Conservation (phyloP, 2,329 filamentous ascomycete genomes). For the Hymenoscyphus infarciens region DNA sequence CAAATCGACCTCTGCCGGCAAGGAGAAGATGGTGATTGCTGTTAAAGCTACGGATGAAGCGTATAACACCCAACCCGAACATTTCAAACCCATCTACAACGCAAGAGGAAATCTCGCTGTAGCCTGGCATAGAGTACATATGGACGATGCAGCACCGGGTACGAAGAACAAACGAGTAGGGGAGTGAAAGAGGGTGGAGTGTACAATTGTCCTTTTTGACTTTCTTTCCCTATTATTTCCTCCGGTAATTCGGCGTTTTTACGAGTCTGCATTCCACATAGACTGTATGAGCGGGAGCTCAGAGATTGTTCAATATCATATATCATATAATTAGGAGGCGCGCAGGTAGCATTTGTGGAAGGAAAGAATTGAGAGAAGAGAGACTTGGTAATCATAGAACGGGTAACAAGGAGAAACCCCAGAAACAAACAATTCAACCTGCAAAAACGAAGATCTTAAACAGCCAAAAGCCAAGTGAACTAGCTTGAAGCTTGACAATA, state of each 20-base stretch:
- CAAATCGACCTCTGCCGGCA: not conserved
- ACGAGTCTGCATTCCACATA: not conserved
- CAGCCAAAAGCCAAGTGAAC: not conserved
- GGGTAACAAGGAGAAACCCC: not conserved
- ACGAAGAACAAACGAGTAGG: not conserved
- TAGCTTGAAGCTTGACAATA: not conserved
- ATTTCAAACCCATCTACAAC: constrained; percentile 58
- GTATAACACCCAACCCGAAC: constrained; percentile 65
- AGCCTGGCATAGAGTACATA: constrained; percentile 59
- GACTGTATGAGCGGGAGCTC: not conserved
- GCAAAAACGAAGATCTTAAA: not conserved
- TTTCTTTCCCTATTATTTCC: not conserved
- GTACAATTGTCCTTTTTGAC: not conserved
- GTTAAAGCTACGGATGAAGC: constrained; percentile 65
- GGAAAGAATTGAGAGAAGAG: not conserved
- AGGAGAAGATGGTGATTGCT: constrained; percentile 34
- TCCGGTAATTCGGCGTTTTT: not conserved
- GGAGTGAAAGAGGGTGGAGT: not conserved
- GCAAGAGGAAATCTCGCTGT: constrained; percentile 61
- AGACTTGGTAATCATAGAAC: too few species aligned
- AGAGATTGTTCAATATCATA: not conserved
- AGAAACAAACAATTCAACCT: not conserved
- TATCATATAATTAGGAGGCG: not conserved
- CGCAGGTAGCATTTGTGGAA: not conserved
- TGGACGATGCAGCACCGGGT: not conserved